A percentile compares a stretch with the other conserved stretches of the same genome.
phyloP scores from a whole-genome alignment of 345 rosid genomes.

The Eucalyptus erythrocorys region DNA sequence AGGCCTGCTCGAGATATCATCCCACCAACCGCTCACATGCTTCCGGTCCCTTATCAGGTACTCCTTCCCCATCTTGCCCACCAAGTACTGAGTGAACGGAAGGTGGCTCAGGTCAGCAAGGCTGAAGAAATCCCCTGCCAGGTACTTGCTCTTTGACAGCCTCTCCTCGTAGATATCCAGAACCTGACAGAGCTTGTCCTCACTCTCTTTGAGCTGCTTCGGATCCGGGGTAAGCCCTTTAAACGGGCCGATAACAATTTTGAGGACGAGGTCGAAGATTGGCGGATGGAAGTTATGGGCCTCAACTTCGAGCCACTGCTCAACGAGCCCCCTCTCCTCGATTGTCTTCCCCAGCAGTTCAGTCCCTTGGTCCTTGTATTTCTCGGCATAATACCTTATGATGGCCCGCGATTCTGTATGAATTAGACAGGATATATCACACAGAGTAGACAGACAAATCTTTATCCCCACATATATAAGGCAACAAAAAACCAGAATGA shows the following conservation, averaged over 20 bases:
- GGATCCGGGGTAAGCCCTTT: conserved; percentile 31
- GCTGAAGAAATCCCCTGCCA: conserved; percentile 59
- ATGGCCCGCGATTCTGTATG: conserved; percentile 59
- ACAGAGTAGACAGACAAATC: not conserved
- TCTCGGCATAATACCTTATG: conserved; percentile 58
- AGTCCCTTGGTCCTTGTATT: conserved; percentile 37
- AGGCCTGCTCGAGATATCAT: conserved; percentile 48
- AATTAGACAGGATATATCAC: not conserved
- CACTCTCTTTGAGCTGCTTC: conserved; percentile 44
- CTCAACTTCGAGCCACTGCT: conserved; percentile 65
- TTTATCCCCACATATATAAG: not conserved
- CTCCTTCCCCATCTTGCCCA: conserved; percentile 36
- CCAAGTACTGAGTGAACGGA: conserved; percentile 44
- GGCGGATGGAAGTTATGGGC: conserved; percentile 44
- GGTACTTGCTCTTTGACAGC: conserved; percentile 47
- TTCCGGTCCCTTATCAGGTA: conserved; percentile 46
- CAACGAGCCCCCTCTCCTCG: conserved; percentile 47
- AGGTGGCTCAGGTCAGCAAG: conserved; percentile 65
- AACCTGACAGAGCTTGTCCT: conserved; percentile 40
- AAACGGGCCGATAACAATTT: conserved; percentile 23
- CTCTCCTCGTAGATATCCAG: conserved; percentile 58
- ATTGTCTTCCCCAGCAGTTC: conserved; percentile 25
- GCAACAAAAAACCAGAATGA: not conserved
- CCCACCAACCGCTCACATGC: conserved; percentile 62
- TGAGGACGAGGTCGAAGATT: conserved; percentile 16